These are phyloP conservation scores for Penicillium argentinense DNA, from an alignment of 495 filamentous ascomycete genomes.

Conservation along the genomic window DNA sequence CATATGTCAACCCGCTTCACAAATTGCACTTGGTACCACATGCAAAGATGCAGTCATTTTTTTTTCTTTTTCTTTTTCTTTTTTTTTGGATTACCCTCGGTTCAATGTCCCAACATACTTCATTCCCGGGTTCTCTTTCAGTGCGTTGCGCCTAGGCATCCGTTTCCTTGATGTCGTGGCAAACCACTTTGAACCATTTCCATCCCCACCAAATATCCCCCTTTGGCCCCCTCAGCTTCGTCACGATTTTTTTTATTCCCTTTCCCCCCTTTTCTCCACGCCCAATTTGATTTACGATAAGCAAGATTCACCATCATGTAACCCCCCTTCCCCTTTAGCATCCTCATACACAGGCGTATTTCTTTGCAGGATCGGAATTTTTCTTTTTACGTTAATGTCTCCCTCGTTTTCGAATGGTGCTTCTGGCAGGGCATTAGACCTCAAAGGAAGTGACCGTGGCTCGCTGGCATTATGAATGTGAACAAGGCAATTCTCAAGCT, in stretches of 20 bases:
- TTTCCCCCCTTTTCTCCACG: conserved; percentile 10
- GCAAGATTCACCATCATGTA: conserved; percentile 64
- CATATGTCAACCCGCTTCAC: background rate
- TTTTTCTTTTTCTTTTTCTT: no score
- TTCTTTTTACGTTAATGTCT: conserved; percentile 31
- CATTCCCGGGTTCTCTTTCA: no score
- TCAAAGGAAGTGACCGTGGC: conserved; percentile 10
- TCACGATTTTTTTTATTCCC: conserved; percentile 22
- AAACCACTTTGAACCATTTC: no score
- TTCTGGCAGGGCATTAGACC: conserved; percentile 10
- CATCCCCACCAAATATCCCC: no score
- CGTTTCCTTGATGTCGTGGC: no score
- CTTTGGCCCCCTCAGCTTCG: conserved; percentile 10
- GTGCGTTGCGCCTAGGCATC: conserved; percentile 4
- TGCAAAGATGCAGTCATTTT: background rate
- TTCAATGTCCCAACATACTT: no score
- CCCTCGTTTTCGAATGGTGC: conserved; percentile 10
- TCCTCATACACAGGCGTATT: conserved; percentile 50
- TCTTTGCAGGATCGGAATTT: conserved; percentile 36
- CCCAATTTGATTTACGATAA: conserved; percentile 46
- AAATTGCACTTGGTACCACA: background rate
- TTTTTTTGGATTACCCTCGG: no score
- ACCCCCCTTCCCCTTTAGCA: conserved; percentile 40
- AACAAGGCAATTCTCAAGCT: conserved; percentile 6
- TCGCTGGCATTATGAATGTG: conserved; percentile 13